A percentile compares a stretch with the other conserved stretches of the same genome.
Conservation (phyloP, 2,329 filamentous ascomycete species). For the Aspergillus vadensis region DNA sequence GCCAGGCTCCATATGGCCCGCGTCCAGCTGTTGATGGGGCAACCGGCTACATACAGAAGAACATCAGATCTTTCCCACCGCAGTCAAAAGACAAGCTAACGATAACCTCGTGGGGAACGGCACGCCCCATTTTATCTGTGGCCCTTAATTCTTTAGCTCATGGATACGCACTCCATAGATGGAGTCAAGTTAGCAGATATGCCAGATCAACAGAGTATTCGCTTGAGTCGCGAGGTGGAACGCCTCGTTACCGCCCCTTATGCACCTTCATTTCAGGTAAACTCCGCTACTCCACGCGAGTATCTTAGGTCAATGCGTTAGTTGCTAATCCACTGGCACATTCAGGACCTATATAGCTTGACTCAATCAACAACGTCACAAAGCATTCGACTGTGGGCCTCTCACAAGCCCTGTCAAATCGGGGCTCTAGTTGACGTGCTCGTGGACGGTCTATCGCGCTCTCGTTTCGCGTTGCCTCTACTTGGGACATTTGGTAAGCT, state of each 20-base stretch:
- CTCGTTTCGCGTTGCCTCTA: conserved; percentile 54
- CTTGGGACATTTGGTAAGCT: conserved; percentile 52
- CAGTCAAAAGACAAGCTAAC: not conserved
- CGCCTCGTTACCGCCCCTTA: conserved; percentile 53
- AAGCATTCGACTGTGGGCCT: conserved; percentile 50
- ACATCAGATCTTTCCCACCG: conserved; percentile 12
- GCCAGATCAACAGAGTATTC: conserved; percentile 21
- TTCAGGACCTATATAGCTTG: conserved; percentile 35
- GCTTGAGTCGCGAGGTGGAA: conserved; percentile 47
- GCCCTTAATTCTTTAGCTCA: not conserved
- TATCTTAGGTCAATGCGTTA: not conserved
- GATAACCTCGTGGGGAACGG: conserved; percentile 2
- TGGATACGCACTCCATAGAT: not conserved
- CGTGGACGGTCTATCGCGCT: conserved; percentile 54
- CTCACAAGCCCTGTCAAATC: conserved; percentile 53
- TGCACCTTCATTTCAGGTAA: conserved; percentile 53
- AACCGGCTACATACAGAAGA: conserved; percentile 17
- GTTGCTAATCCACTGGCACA: conserved; percentile 11
- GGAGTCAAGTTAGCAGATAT: conserved; percentile 23
- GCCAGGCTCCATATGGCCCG: not conserved
- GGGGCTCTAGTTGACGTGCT: conserved; percentile 47
- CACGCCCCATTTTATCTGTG: not conserved
- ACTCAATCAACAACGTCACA: conserved; percentile 31
- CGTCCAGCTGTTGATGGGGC: conserved; percentile 21
- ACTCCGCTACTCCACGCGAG: conserved; percentile 16